Base-by-base conservation (phyloP, 2,329 filamentous ascomycete genomes). In the Beauveria sp. region DNA sequence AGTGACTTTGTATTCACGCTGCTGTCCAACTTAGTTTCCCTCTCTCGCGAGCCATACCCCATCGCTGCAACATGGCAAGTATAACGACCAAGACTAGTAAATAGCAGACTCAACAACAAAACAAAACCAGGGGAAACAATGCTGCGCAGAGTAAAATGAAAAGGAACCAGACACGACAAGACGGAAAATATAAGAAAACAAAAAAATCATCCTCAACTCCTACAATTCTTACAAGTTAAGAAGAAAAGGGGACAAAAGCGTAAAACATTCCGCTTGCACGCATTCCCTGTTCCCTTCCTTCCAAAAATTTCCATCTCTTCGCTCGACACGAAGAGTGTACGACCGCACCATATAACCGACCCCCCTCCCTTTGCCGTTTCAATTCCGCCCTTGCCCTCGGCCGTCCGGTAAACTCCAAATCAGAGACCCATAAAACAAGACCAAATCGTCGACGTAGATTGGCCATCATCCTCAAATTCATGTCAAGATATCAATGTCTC, bases 171-270 rank as follows among this genome's bases (percentile, higher is more conserved):
- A 50, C 42, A 49, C 42, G 48, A 48, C 26, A 49, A 49, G 28
- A 49, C 40, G 24, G 12, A 40, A 55, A 53, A 51, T 24, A 54
- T n/a, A 58, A 42, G 24, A 63, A 56, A 28, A 40, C 49, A 51
- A 55, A 60, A 42, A 63, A 60, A 55, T 59, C 61, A 48, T 45
- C 61, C 61, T 53, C 61, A 62, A 62, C 61, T 62, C 61, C 61
- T 54, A 60, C 61, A 62, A 60, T 58, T 62, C 61, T 50, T 62
- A 62, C 61, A 62, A 48, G 48, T 49, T 31, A 45, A 43, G 3
- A 58, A n/a, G 40, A 54, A 28, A 22, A 6, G 48, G 14, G 18
- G 22, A 9, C 24, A 26, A 26, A n/a, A 2, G 50, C 20, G 20
- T 2, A 38, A 38, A 14, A 6, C 12, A 16, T 18, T 34, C 16